Evolutionary conservation across 73 alveolate genomes (phyloP).

Genomic region (Paramecium sonneborni): DNA sequence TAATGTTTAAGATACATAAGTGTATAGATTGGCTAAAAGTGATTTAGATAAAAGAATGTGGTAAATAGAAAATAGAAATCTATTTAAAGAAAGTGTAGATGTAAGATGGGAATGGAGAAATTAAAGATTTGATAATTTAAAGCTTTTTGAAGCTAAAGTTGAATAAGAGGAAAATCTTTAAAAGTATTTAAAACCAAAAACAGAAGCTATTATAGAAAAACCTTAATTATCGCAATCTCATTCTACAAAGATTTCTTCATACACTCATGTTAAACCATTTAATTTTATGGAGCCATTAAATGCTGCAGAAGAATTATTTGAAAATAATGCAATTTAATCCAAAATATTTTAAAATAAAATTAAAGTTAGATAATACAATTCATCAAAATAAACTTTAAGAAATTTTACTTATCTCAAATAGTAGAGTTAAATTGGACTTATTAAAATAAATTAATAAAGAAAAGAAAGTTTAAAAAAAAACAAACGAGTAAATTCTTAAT

Average conservation of each 20-base stretch:
- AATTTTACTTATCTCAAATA: not conserved
- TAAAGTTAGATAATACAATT: not conserved
- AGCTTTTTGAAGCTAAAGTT: not conserved
- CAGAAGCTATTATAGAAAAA: not conserved
- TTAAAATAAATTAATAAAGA: not conserved
- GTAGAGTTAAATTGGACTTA: not conserved
- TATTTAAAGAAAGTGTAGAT: not conserved
- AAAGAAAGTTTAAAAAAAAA: not conserved
- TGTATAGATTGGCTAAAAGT: not conserved
- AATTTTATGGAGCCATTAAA: conserved; percentile 30
- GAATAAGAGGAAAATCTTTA: conserved; percentile 3
- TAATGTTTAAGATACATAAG: not conserved
- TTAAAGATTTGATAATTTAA: not conserved
- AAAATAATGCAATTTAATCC: not conserved
- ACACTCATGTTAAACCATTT: not conserved
- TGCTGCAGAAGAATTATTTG: not conserved
- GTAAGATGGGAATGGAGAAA: conserved; percentile 13
- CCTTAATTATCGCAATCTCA: not conserved
- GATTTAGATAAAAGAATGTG: conserved; percentile 47
- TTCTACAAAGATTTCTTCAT: not conserved
- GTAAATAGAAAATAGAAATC: not conserved
- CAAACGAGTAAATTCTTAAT: not conserved
- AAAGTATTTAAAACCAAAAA: not conserved
- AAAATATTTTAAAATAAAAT: not conserved
- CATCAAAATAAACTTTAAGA: not conserved